Percentiles rank a stretch among this genome's conserved stretches.
Conservation (phyloP, 768 basidiomycete genomes). For the Stropharia rugosoannulata region DNA sequence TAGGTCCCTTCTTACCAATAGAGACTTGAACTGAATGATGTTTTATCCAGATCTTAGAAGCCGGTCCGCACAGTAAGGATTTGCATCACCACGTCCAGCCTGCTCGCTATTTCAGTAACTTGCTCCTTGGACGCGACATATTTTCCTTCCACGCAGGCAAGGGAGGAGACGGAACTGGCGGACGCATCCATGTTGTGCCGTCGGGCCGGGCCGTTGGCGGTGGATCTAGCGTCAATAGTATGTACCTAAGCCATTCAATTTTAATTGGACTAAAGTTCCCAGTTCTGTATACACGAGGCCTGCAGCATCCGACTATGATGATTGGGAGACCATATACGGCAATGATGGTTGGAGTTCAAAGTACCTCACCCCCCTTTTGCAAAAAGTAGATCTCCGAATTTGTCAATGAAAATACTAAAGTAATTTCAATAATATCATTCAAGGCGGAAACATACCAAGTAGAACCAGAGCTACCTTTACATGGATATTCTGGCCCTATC, state of each 20-base stretch:
- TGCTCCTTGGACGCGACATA: constrained; percentile 36
- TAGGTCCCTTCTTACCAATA: constrained; percentile 14
- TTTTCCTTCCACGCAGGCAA: constrained; percentile 46
- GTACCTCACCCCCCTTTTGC: constrained; percentile 55
- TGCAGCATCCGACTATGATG: constrained; percentile 21
- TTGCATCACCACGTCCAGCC: constrained; percentile 51
- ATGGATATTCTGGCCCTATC: constrained; percentile 51
- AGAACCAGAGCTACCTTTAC: constrained; percentile 27
- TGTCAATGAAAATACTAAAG: background rate
- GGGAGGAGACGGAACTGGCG: constrained; percentile 36
- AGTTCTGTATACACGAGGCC: constrained; percentile 60
- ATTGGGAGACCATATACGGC: constrained; percentile 50
- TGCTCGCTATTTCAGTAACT: constrained; percentile 44
- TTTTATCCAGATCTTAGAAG: constrained; percentile 46
- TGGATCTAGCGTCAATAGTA: constrained; percentile 63
- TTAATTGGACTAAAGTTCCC: background rate
- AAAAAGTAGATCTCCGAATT: constrained; percentile 42
- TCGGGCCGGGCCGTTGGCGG: constrained; percentile 57
- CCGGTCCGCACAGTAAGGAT: constrained; percentile 51
- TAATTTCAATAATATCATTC: background rate
- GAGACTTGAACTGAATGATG: no score
- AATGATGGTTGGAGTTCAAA: constrained; percentile 64
- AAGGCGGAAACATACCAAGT: constrained; percentile 43
- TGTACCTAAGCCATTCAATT: constrained; percentile 13
- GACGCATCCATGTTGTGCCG: constrained; percentile 43